A percentile compares a stretch with the other conserved stretches of the same genome.
Conservation (phyloP, 306 rosid species). For the Ormosia emarginata region DNA sequence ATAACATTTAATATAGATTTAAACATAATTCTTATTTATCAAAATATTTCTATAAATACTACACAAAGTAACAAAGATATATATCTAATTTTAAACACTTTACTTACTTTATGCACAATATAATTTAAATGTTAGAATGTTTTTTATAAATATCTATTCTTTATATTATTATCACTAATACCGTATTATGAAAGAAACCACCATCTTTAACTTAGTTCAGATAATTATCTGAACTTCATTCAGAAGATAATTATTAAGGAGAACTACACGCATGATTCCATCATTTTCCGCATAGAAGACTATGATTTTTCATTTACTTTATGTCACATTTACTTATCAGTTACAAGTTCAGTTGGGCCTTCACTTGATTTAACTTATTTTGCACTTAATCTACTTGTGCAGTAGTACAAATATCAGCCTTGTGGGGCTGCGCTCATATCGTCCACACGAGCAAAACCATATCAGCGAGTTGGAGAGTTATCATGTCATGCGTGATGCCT, state of each 20-base stretch:
- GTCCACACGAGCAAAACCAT: conserved; percentile 44
- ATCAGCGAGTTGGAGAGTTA: conserved; percentile 50
- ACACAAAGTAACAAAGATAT: no score
- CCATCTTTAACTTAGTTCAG: no score
- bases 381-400: neutral
- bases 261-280: neutral
- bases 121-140: no score
- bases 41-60: no score
- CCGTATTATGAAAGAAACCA: no score
- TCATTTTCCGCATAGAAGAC: neutral
- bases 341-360: neutral
- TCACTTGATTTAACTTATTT: neutral
- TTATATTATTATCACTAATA: no score
- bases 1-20: no score
- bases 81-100: no score
- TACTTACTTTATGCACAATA: no score
- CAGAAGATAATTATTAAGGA: neutral
- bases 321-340: neutral
- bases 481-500: conserved; percentile 37
- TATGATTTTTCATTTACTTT: neutral
- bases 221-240: no score
- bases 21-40: no score
- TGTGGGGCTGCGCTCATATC: conserved; percentile 50
- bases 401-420: conserved; percentile 46
- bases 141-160: no score